Conservation (phyloP, 805 yeast species). For the Myxozyma monticola region DNA sequence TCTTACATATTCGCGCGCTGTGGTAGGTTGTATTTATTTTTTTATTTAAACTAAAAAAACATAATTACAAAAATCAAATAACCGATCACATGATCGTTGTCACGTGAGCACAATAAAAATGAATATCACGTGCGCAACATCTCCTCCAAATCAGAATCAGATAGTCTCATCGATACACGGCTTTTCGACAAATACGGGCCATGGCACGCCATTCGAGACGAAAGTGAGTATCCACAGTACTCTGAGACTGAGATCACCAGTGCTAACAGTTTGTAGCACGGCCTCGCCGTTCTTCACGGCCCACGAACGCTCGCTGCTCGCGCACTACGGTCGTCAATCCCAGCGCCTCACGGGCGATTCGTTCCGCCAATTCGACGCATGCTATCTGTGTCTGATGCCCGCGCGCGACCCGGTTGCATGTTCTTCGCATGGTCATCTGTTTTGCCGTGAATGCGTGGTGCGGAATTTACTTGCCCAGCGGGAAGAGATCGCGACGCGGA, state of each 20-base stretch:
- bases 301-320: constrained; percentile 29
- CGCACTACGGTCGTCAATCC: constrained; percentile 28
- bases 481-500: constrained; percentile 17
- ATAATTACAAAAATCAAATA: no score
- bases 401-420: constrained; percentile 33
- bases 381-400: constrained; percentile 27
- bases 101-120: no score
- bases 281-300: constrained; percentile 29
- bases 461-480: constrained; percentile 28
- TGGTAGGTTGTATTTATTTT: no score
- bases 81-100: no score
- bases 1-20: no score
- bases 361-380: constrained; percentile 28
- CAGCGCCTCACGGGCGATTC: constrained; percentile 28
- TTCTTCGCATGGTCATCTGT: constrained; percentile 26
- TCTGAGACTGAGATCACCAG: not conserved
- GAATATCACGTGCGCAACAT: no score
- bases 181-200: no score
- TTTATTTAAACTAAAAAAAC: no score
- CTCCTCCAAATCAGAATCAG: no score
- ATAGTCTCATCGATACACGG: no score
- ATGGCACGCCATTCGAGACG: constrained; percentile 31
- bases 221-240: constrained; percentile 17
- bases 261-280: constrained; percentile 14
- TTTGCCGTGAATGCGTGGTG: constrained; percentile 29